Percentiles rank a stretch among this genome's conserved stretches.
phyloP scores from a whole-genome alignment of 2,329 filamentous ascomycete genomes.

The Tolypocladium sp. region DNA sequence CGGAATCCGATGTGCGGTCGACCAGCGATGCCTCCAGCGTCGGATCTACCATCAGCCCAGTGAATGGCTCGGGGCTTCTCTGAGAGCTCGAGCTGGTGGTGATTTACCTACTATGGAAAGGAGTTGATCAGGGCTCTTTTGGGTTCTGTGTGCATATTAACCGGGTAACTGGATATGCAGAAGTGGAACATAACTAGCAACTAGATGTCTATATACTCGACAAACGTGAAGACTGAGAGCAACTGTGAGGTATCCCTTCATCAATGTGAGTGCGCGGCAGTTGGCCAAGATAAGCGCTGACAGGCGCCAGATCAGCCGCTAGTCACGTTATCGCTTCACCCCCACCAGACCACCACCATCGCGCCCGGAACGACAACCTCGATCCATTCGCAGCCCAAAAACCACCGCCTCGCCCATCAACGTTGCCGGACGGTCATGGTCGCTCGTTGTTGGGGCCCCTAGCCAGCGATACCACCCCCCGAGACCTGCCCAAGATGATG shows the following conservation, averaged over 20 bases:
- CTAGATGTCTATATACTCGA: background rate
- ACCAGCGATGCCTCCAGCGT: slow-evolving; percentile 27
- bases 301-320: background rate
- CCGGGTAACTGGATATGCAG: background rate
- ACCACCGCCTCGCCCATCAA: background rate
- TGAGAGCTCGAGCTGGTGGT: background rate
- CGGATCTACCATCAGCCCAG: slow-evolving; percentile 21
- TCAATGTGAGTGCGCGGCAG: background rate
- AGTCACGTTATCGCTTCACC: slow-evolving; percentile 6
- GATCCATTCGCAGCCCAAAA: background rate
- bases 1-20: slow-evolving; percentile 26
- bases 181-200: background rate
- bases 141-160: background rate
- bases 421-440: slow-evolving; percentile 14
- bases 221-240: background rate
- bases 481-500: slow-evolving; percentile 45
- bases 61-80: slow-evolving; percentile 4
- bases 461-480: slow-evolving; percentile 5
- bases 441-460: slow-evolving; percentile 12
- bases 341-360: background rate
- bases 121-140: background rate
- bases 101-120: background rate
- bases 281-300: background rate
- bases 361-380: background rate
- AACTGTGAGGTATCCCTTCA: background rate